phyloP scores from a whole-genome alignment of 169 alveolate genomes.

The Plasmodium blacklocki region DNA sequence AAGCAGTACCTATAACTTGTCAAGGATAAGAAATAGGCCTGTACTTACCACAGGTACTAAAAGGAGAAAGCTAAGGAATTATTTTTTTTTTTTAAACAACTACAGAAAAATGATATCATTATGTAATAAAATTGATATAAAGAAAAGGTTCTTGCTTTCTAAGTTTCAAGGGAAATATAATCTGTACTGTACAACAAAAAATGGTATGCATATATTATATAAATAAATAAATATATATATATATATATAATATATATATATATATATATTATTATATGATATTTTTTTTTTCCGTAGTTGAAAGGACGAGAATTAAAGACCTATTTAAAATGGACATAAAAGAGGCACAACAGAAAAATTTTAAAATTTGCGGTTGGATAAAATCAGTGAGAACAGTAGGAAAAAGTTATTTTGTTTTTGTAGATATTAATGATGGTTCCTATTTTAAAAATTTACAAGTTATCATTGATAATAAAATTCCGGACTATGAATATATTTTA shows the following conservation, averaged over 20 bases:
- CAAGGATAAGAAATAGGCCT: neutral
- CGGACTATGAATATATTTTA: slow-evolving; percentile 78
- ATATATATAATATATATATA: slow-evolving; percentile 2
- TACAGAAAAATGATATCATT: neutral
- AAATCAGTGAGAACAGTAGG: slow-evolving; percentile 85
- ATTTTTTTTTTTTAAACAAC: slow-evolving; percentile 10
- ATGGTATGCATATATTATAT: slow-evolving; percentile 3
- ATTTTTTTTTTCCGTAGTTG: slow-evolving; percentile 9
- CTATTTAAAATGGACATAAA: slow-evolving; percentile 9
- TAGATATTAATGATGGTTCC: slow-evolving; percentile 93
- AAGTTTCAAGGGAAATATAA: neutral
- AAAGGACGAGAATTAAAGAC: slow-evolving; percentile 51
- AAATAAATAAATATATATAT: slow-evolving; percentile 2
- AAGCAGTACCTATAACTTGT: neutral
- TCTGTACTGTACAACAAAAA: slow-evolving; percentile 8
- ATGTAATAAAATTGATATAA: neutral
- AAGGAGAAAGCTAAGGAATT: neutral
- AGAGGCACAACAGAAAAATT: neutral
- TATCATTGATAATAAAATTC: slow-evolving; percentile 82
- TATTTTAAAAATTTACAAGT: slow-evolving; percentile 86
- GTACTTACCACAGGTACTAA: neutral
- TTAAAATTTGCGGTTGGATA: slow-evolving; percentile 78
- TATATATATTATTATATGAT: neutral
- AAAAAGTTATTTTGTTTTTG: slow-evolving; percentile 85
- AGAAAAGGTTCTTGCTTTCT: neutral